phyloP scores from a whole-genome alignment of 2,329 filamentous ascomycete genomes.

The Stagonosporopsis cucurbitacearum region DNA sequence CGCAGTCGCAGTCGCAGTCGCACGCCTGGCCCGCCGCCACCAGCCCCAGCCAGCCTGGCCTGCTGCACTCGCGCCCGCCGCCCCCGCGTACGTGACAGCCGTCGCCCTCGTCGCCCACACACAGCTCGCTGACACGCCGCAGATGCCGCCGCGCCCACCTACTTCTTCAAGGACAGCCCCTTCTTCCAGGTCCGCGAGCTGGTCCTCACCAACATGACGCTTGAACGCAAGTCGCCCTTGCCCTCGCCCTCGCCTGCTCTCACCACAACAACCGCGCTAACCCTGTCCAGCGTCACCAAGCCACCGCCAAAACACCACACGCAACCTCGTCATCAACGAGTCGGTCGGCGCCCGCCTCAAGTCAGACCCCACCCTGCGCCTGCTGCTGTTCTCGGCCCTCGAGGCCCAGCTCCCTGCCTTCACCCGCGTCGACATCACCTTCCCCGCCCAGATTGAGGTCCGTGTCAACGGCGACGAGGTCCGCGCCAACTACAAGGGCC shows the following conservation, averaged over 20 bases:
- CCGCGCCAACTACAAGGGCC: constrained; percentile 88
- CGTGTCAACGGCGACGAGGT: constrained; percentile 88
- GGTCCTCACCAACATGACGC: constrained; percentile 69
- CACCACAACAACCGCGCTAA: constrained; percentile 11
- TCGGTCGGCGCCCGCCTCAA: constrained; percentile 63
- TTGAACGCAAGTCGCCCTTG: constrained; percentile 72
- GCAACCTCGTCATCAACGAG: constrained; percentile 64
- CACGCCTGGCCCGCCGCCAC: constrained; percentile 22
- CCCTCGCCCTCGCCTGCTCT: constrained; percentile 1
- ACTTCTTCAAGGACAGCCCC: constrained; percentile 73
- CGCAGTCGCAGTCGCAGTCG: constrained; percentile 33
- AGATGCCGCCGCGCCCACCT: constrained; percentile 44
- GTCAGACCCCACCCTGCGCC: constrained; percentile 66
- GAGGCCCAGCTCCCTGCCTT: constrained; percentile 54
- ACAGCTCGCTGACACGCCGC: background rate
- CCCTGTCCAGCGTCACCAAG: constrained; percentile 61
- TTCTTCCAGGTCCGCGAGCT: constrained; percentile 59
- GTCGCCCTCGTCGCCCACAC: background rate
- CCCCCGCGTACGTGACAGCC: constrained; percentile 29
- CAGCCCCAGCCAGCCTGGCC: constrained; percentile 5
- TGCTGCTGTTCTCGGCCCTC: constrained; percentile 84
- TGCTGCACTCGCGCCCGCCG: constrained; percentile 17
- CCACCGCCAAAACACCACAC: constrained; percentile 64
- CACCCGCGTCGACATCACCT: constrained; percentile 71
- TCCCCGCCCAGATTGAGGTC: constrained; percentile 91